These are phyloP conservation scores for Globomyces sp. DNA, from an alignment of 371 early-diverging fungal genomes.

Conservation along the genomic window DNA sequence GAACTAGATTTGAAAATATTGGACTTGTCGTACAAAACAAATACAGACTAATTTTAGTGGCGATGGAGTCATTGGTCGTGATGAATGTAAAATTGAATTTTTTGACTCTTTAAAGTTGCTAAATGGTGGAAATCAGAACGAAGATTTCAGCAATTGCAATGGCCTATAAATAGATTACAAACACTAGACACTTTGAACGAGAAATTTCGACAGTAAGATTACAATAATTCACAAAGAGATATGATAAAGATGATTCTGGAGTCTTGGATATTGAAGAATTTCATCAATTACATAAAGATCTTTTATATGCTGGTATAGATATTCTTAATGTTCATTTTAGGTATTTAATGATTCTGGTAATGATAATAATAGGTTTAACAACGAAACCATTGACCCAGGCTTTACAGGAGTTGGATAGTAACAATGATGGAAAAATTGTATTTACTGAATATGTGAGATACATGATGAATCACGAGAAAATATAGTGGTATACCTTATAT, in stretches of 20 bases:
- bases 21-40: not conserved
- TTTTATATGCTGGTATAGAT: not conserved
- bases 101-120: too few relatives aligned
- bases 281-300: not conserved
- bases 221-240: not conserved
- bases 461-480: not conserved
- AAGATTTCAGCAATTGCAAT: not conserved
- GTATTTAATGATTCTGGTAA: not conserved
- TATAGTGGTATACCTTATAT: not conserved
- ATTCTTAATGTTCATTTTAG: not conserved
- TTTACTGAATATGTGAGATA: not conserved
- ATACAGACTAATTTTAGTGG: not conserved
- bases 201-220: not conserved
- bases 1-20: not conserved
- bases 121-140: not conserved
- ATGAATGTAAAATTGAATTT: not conserved
- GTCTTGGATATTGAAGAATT: not conserved
- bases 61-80: not conserved
- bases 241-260: slow-evolving; percentile 2
- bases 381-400: too few relatives aligned
- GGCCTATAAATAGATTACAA: not conserved
- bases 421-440: slow-evolving; percentile 4
- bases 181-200: not conserved
- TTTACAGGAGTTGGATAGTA: not conserved
- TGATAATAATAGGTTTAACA: not conserved